Evolutionary conservation across 306 rosid species (phyloP), one percentile per base, ranked within the genome.

Genomic region (Cercis canadensis): DNA sequence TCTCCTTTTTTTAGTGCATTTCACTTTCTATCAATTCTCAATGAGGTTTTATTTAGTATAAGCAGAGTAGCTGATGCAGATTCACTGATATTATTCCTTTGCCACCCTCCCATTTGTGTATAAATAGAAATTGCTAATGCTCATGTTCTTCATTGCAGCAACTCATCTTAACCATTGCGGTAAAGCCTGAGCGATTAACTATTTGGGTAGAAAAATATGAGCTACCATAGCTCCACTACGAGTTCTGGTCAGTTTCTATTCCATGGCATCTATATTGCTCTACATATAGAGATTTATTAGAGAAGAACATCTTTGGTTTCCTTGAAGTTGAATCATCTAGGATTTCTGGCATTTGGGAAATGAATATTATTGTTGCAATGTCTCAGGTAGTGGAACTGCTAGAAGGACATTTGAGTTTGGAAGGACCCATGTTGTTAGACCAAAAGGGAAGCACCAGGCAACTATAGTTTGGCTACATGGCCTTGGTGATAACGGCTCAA

Each of bases 401-500:
- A 67, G 86, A 65, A 84, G 89, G 84, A 60, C 85, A 61, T 78
- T 87, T 54, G 96, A 92, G 80, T 92, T 92, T 73, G 98, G 98
- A 68, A 86, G 96, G 89, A 92, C 98, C 8, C 86, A 92, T 81
- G 98, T 92, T 77, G 92, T 92, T 56, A 92, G 92, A 71, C 96
- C 98, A 18, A 92, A 75, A 87, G 98, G 89, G 75, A 83, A 51
- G 72, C 98, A 92, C 74, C 98, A 89, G 58, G 96, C 92, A 14
- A 92, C 98, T 59, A 88, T 92, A 75, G 95, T 92, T 81, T 92
- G 98, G 98, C 77, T 92, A 8, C 98, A 92, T 67, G 98, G 96
- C 80, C 82, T 87, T 71, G 96, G 98, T 57, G 98, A 92, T 70
- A 87, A 92, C 62, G 98, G 98, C 45, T 86, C 96, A 60, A 92